Percentiles rank a stretch among this genome's conserved stretches.
These are phyloP conservation scores for Picea glauca DNA, from an alignment of 75 land plant genomes.

Conservation along the genomic window DNA sequence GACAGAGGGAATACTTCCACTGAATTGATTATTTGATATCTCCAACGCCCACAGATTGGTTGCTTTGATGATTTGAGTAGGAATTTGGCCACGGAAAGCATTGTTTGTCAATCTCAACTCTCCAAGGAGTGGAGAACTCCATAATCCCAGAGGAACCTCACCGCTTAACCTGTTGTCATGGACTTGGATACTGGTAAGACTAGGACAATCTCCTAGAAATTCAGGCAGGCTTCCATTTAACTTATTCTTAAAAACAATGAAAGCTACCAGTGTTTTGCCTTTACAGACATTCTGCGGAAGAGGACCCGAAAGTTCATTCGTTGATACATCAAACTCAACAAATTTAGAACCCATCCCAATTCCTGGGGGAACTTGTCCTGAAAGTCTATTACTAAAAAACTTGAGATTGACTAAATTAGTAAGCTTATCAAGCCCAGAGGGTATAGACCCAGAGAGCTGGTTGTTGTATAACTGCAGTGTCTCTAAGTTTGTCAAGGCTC, in stretches of 20 bases:
- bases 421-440: slow-evolving; percentile 24
- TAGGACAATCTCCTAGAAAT: slow-evolving; percentile 21
- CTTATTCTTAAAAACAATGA: slow-evolving; percentile 40
- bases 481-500: slow-evolving; percentile 17
- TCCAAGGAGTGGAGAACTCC: slow-evolving; percentile 26
- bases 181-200: slow-evolving; percentile 15
- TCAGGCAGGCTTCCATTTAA: slow-evolving; percentile 38
- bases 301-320: slow-evolving; percentile 35
- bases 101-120: slow-evolving; percentile 32
- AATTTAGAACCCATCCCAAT: slow-evolving; percentile 25
- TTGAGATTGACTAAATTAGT: slow-evolving; percentile 16
- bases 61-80: slow-evolving; percentile 15
- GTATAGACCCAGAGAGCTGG: slow-evolving; percentile 33
- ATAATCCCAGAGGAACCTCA: slow-evolving; percentile 25
- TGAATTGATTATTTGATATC: slow-evolving; percentile 37
- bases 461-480: slow-evolving; percentile 20
- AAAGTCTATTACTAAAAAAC: slow-evolving; percentile 30
- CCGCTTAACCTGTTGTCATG: slow-evolving; percentile 29
- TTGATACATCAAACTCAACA: slow-evolving; percentile 32
- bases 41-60: slow-evolving; percentile 23
- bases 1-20: slow-evolving; percentile 17
- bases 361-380: slow-evolving; percentile 32
- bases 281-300: slow-evolving; percentile 39
- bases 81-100: slow-evolving; percentile 47
- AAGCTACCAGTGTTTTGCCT: slow-evolving; percentile 5